These are phyloP conservation scores for Hyparrhenia diplandra DNA, from an alignment of 176 grass and related monocot genomes.

Conservation along the genomic window DNA sequence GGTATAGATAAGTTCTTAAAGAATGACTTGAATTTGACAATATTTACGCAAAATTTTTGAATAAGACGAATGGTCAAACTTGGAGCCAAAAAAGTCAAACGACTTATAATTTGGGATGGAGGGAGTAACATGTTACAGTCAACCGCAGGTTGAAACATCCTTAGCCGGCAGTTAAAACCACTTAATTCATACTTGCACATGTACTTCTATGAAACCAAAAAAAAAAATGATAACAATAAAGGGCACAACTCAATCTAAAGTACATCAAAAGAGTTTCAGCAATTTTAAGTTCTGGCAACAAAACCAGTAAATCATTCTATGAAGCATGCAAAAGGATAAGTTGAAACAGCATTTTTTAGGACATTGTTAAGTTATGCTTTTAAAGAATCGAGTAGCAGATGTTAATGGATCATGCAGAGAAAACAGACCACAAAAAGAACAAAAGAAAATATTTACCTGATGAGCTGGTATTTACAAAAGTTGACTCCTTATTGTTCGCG, in stretches of 20 bases:
- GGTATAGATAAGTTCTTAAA: no score
- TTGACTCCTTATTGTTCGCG: conserved; percentile 42
- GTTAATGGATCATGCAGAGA: not conserved
- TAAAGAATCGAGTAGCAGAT: not conserved
- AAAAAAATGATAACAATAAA: not conserved
- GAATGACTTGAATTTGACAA: no score
- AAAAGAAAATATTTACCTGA: conserved; percentile 44
- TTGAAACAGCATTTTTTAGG: not conserved
- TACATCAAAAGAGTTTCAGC: not conserved
- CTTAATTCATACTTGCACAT: not conserved
- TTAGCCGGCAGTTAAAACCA: not conserved
- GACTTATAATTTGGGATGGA: no score
- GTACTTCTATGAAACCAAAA: not conserved
- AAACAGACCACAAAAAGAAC: not conserved
- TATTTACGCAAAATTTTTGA: no score
- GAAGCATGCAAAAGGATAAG: not conserved
- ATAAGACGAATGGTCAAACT: no score
- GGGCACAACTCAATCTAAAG: not conserved
- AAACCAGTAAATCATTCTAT: not conserved
- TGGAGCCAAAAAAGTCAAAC: no score
- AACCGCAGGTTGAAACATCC: not conserved
- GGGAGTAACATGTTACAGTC: not conserved
- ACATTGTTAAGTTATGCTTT: not conserved
- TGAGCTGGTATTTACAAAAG: conserved; percentile 67
- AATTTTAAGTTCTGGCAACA: not conserved